phyloP scores from a whole-genome alignment of 768 basidiomycete species.

The Leccinum variicolor region DNA sequence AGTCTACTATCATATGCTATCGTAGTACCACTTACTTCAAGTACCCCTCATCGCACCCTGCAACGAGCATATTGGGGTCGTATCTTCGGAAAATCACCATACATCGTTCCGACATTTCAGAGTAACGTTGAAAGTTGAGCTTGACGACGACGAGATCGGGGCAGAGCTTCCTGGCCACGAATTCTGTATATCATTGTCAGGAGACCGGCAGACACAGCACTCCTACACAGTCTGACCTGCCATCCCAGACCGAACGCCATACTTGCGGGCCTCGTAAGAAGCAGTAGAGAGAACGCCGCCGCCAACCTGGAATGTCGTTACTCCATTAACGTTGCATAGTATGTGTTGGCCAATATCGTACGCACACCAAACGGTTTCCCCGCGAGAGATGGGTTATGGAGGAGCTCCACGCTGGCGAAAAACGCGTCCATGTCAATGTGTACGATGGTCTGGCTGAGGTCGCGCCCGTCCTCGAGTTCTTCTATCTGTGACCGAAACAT shows the following conservation, averaged over 20 bases:
- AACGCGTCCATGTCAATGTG: conserved; percentile 98
- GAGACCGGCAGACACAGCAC: background rate
- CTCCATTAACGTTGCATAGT: conserved; percentile 1
- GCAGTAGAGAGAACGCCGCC: conserved; percentile 84
- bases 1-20: conserved; percentile 2
- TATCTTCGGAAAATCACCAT: conserved; percentile 68
- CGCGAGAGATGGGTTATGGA: conserved; percentile 57
- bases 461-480: conserved; percentile 71
- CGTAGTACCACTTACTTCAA: conserved; percentile 59
- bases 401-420: conserved; percentile 76
- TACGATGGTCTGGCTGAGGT: conserved; percentile 81
- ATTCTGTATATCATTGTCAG: conserved; percentile 46
- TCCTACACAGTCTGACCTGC: conserved; percentile 51
- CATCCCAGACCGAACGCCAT: conserved; percentile 93
- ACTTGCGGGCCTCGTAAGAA: conserved; percentile 89
- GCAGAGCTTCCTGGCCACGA: conserved; percentile 91
- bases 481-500: conserved; percentile 38
- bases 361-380: conserved; percentile 75
- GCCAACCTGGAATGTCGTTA: conserved; percentile 53
- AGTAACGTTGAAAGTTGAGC: conserved; percentile 58
- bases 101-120: conserved; percentile 67
- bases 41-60: conserved; percentile 89
- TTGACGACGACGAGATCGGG: conserved; percentile 76
- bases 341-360: background rate
- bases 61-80: conserved; percentile 70